These are phyloP conservation scores for Centrapalus pauciflorus DNA, from an alignment of 129 eudicot genomes.

Conservation along the genomic window DNA sequence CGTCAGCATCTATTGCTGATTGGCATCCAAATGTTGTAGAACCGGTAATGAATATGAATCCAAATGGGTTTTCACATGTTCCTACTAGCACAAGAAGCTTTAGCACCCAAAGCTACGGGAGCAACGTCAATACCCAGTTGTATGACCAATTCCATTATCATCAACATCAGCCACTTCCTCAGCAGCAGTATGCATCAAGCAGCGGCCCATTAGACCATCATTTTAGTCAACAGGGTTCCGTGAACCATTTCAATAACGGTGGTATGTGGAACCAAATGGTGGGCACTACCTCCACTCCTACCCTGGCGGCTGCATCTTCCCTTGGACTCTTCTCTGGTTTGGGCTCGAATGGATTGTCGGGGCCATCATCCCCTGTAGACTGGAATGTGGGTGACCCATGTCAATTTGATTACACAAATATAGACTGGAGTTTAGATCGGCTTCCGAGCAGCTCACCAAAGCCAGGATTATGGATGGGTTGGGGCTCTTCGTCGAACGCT, in stretches of 20 bases:
- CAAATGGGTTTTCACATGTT: slow-evolving; percentile 45
- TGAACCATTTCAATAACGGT: slow-evolving; percentile 33
- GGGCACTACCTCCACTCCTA: slow-evolving; percentile 44
- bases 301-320: slow-evolving; percentile 76
- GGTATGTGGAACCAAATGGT: slow-evolving; percentile 46
- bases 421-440: slow-evolving; percentile 84
- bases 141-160: slow-evolving; percentile 48
- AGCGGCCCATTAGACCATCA: slow-evolving; percentile 42
- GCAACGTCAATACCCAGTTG: slow-evolving; percentile 28
- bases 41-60: slow-evolving; percentile 28
- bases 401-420: slow-evolving; percentile 67
- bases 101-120: slow-evolving; percentile 30
- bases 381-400: slow-evolving; percentile 62
- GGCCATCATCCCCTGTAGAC: slow-evolving; percentile 68
- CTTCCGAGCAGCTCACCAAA: slow-evolving; percentile 32
- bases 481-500: too few species aligned
- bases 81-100: slow-evolving; percentile 52
- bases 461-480: slow-evolving; percentile 47
- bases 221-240: slow-evolving; percentile 23
- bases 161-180: slow-evolving; percentile 28
- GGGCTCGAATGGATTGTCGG: slow-evolving; percentile 62
- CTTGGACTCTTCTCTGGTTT: slow-evolving; percentile 78
- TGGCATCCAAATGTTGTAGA: slow-evolving; percentile 59
- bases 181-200: slow-evolving; percentile 43
- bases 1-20: slow-evolving; percentile 37